Evolutionary conservation across 345 rosid species (phyloP).

Genomic region (Excoecaria cochinchinensis): DNA sequence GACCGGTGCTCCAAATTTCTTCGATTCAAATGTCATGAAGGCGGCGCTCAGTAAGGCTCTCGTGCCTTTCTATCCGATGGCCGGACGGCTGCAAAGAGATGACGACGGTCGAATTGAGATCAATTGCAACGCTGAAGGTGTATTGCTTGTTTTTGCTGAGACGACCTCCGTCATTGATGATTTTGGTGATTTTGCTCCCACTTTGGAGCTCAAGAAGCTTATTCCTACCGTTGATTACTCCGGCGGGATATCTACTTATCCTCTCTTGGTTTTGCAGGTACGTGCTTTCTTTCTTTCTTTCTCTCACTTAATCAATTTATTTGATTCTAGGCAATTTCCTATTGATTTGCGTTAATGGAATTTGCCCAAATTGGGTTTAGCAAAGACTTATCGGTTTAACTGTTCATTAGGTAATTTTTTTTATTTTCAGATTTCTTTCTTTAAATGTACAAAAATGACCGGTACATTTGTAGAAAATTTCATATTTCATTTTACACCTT

Average conservation of each 20-base stretch:
- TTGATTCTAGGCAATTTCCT: not conserved
- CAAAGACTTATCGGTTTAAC: too few species aligned
- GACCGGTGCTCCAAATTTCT: slow-evolving; percentile 56
- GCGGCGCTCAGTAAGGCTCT: slow-evolving; percentile 71
- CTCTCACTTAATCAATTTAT: not conserved
- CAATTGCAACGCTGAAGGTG: slow-evolving; percentile 80
- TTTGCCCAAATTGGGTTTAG: too few species aligned
- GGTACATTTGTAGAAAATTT: too few species aligned
- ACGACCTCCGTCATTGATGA: slow-evolving; percentile 63
- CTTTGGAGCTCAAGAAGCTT: slow-evolving; percentile 75
- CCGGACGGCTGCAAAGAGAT: slow-evolving; percentile 73
- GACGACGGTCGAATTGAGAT: slow-evolving; percentile 95
- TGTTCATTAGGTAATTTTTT: too few species aligned
- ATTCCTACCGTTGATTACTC: slow-evolving; percentile 87
- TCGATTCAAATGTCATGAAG: slow-evolving; percentile 58
- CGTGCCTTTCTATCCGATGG: slow-evolving; percentile 94
- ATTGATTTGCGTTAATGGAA: too few species aligned
- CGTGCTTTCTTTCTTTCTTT: not conserved
- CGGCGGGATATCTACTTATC: slow-evolving; percentile 62
- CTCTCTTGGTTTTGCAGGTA: slow-evolving; percentile 92
- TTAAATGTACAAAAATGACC: too few species aligned
- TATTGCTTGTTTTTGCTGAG: slow-evolving; percentile 78
- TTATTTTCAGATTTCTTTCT: too few species aligned
- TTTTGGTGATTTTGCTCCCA: slow-evolving; percentile 89
- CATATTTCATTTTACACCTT: too few species aligned